Evolutionary conservation across 352 stramenopile species (phyloP).

Genomic region (Phytophthora vignae): DNA sequence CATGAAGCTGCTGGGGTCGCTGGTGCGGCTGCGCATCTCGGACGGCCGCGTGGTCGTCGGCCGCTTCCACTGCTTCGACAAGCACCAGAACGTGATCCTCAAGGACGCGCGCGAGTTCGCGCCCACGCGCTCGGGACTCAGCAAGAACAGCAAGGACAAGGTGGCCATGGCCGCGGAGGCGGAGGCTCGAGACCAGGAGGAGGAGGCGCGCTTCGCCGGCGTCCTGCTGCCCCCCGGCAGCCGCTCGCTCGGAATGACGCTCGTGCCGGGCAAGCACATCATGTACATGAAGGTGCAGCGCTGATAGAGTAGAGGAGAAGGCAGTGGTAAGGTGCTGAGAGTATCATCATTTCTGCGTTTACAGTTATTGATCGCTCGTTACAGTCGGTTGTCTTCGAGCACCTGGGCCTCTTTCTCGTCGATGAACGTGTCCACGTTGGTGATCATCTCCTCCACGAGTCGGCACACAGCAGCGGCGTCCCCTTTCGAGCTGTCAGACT

Average conservation of each 20-base stretch:
- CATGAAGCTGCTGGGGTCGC: slow-evolving; percentile 65
- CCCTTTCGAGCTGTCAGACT: slow-evolving; percentile 13
- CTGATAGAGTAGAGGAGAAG: slow-evolving; percentile 14
- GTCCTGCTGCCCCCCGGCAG: slow-evolving; percentile 39
- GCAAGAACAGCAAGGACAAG: slow-evolving; percentile 46
- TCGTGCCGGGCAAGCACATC: slow-evolving; percentile 82
- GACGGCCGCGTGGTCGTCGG: slow-evolving; percentile 75
- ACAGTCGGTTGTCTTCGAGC: slow-evolving; percentile 55
- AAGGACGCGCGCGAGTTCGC: slow-evolving; percentile 74
- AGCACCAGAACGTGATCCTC: slow-evolving; percentile 85
- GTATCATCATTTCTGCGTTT: neutral
- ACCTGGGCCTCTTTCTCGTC: slow-evolving; percentile 73
- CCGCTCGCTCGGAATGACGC: slow-evolving; percentile 72
- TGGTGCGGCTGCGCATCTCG: slow-evolving; percentile 73
- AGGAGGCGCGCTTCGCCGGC: slow-evolving; percentile 44
- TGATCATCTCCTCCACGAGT: slow-evolving; percentile 78
- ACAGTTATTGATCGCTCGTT: neutral
- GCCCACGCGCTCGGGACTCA: slow-evolving; percentile 32
- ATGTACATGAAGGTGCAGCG: slow-evolving; percentile 74
- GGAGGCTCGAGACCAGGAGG: slow-evolving; percentile 43
- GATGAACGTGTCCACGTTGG: slow-evolving; percentile 76
- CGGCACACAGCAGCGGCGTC: slow-evolving; percentile 29
- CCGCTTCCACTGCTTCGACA: slow-evolving; percentile 83
- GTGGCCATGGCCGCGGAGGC: slow-evolving; percentile 23
- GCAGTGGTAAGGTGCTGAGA: neutral